Percentiles rank a stretch among this genome's conserved stretches.
Conservation (phyloP, 2,329 filamentous ascomycete species). For the Fusarium sp. region DNA sequence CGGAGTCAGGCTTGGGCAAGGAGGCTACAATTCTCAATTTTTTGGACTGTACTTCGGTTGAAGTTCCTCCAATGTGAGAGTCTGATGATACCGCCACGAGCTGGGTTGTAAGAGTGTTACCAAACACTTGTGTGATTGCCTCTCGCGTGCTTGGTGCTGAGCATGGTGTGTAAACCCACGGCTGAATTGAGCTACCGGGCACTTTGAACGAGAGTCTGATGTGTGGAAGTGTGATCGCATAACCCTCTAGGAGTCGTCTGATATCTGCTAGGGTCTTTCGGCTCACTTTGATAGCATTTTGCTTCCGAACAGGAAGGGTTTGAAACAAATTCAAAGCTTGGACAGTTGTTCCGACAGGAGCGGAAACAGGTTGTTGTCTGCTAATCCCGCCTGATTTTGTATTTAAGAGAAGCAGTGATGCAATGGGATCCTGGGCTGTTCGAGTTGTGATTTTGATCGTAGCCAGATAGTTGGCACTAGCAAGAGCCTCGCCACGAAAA, state of each 20-base stretch:
- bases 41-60: background rate
- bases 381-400: constrained; percentile 45
- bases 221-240: constrained; percentile 72
- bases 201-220: constrained; percentile 70
- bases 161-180: constrained; percentile 71
- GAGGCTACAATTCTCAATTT: constrained; percentile 52
- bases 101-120: constrained; percentile 62
- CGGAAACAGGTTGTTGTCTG: constrained; percentile 51
- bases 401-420: constrained; percentile 57
- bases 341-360: constrained; percentile 75
- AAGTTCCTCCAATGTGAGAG: background rate
- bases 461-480: constrained; percentile 69
- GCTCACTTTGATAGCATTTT: constrained; percentile 65
- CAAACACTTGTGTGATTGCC: constrained; percentile 69
- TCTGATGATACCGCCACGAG: constrained; percentile 57
- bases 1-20: constrained; percentile 62
- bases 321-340: constrained; percentile 67
- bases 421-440: constrained; percentile 68
- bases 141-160: constrained; percentile 61
- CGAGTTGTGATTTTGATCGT: constrained; percentile 71
- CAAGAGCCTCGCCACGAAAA: constrained; percentile 79
- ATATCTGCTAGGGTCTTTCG: constrained; percentile 65
- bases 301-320: constrained; percentile 69
- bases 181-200: constrained; percentile 59
- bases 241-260: constrained; percentile 68